Evolutionary conservation across 768 basidiomycete genomes (phyloP).

Genomic region (Russula vinacea): DNA sequence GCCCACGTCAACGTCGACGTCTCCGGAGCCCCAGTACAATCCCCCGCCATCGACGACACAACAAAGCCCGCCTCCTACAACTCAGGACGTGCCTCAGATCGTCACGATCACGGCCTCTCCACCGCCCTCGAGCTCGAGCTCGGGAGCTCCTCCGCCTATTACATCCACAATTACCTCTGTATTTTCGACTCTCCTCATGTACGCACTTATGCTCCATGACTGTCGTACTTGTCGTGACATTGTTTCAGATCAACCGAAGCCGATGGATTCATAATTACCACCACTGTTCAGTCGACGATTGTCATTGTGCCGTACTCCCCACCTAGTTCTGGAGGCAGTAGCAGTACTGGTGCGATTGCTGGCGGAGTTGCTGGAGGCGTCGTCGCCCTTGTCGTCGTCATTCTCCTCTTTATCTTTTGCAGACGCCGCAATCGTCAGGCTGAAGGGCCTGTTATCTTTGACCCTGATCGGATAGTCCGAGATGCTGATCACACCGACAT

Average conservation of each 20-base stretch:
- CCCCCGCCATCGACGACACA: too few relatives aligned
- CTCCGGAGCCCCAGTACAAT: neutral
- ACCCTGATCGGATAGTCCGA: constrained; percentile 44
- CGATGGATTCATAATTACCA: constrained; percentile 21
- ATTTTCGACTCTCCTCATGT: constrained; percentile 14
- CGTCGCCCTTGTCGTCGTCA: constrained; percentile 28
- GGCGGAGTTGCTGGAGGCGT: constrained; percentile 36
- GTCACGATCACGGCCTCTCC: neutral
- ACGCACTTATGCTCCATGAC: neutral
- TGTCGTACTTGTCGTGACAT: neutral
- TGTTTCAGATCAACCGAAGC: constrained; percentile 19
- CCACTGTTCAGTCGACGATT: constrained; percentile 25
- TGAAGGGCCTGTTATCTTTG: constrained; percentile 50
- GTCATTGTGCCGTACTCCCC: constrained; percentile 30
- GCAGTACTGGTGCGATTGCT: constrained; percentile 33
- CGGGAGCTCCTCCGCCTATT: neutral
- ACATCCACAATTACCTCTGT: constrained; percentile 13
- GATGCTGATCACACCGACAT: constrained; percentile 31
- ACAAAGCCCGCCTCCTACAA: neutral
- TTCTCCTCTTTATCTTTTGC: constrained; percentile 33
- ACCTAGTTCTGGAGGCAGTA: constrained; percentile 18
- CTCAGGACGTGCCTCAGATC: too few relatives aligned
- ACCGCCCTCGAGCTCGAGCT: neutral
- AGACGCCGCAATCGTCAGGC: constrained; percentile 35
- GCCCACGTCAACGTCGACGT: neutral